Base-by-base conservation (phyloP, 2,329 filamentous ascomycete species). In the Colletotrichum sp. region DNA sequence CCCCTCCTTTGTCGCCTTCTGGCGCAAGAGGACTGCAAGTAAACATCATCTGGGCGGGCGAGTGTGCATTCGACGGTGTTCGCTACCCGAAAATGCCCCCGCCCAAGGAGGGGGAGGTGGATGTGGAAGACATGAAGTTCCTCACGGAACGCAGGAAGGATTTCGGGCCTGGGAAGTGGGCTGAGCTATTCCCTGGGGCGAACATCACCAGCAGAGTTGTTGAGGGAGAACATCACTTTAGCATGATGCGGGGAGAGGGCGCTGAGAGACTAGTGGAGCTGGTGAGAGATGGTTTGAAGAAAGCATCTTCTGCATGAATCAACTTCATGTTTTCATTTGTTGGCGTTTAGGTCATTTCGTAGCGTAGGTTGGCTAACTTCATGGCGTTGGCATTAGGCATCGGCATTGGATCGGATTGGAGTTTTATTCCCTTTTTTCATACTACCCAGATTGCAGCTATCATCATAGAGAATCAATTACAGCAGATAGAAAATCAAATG, bases 111-210 rank as follows among this genome's bases (percentile, higher is more conserved):
- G 89, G 87, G 80, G 93, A 88, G 84, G 93, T 89, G 80, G 90
- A 90, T 82, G 55, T 55, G 7, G 48, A 68, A 16, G 71, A 28
- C 12, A 72, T 72, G 64, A 72, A 68, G 55, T 95, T 94, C 89
- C 85, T 95, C 69, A 89, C 95, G 3, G 92, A 95, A 83, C 93
- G 95, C 86, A 88, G 94, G 73, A 91, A 90, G 5, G 92, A 94
- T 82, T 95, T 95, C 82, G 89, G 90, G 3, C 89, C 92, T 72
- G 94, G 94, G 81, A 88, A 92, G 30, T 94, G 92, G 92, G 92
- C 92, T 28, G 90, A 93, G 82, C 91, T 92, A 34, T 85, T 94
- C 43, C 90, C 92, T 64, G 81, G 85, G 61, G 84, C 89, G 67
- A 93, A 92, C 83, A 92, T 94, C 84, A 87, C 87, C 57, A 92